phyloP scores from a whole-genome alignment of 1,284 basidiomycete genomes.

The Neolentinus lepideus region DNA sequence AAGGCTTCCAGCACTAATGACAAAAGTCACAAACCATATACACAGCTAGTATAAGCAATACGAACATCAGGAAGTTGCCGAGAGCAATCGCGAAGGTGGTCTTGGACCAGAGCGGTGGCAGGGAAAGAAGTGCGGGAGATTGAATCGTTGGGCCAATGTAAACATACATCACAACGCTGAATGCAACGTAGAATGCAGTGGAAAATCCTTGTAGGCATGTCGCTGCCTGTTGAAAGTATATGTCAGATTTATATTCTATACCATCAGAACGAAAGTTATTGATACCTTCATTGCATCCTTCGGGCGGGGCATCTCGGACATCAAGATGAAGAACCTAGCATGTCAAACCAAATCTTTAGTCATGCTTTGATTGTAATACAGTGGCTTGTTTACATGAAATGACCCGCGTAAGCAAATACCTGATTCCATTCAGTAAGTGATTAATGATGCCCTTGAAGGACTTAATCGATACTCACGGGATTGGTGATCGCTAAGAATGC shows the following conservation, averaged over 20 bases:
- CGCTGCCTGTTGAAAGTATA: slow-evolving; percentile 28
- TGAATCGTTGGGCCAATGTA: slow-evolving; percentile 55
- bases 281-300: slow-evolving; percentile 52
- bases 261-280: slow-evolving; percentile 42
- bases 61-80: slow-evolving; percentile 43
- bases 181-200: slow-evolving; percentile 40
- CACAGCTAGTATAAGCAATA: slow-evolving; percentile 6
- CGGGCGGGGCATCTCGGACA: slow-evolving; percentile 48
- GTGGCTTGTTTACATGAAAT: slow-evolving; percentile 45
- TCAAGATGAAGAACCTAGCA: slow-evolving; percentile 46
- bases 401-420: slow-evolving; percentile 52
- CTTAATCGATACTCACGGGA: slow-evolving; percentile 45
- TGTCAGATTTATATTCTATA: slow-evolving; percentile 25
- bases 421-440: slow-evolving; percentile 11
- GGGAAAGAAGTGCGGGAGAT: slow-evolving; percentile 46
- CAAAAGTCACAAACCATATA: neutral
- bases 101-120: slow-evolving; percentile 44
- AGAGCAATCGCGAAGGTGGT: slow-evolving; percentile 39
- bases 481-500: slow-evolving; percentile 49
- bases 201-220: slow-evolving; percentile 46
- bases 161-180: slow-evolving; percentile 45
- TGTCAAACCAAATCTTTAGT: slow-evolving; percentile 17
- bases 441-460: neutral
- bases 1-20: slow-evolving; percentile 31
- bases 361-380: neutral